These are phyloP conservation scores for Phytophthora tentaculata DNA, from an alignment of 352 stramenopile genomes.

Conservation along the genomic window DNA sequence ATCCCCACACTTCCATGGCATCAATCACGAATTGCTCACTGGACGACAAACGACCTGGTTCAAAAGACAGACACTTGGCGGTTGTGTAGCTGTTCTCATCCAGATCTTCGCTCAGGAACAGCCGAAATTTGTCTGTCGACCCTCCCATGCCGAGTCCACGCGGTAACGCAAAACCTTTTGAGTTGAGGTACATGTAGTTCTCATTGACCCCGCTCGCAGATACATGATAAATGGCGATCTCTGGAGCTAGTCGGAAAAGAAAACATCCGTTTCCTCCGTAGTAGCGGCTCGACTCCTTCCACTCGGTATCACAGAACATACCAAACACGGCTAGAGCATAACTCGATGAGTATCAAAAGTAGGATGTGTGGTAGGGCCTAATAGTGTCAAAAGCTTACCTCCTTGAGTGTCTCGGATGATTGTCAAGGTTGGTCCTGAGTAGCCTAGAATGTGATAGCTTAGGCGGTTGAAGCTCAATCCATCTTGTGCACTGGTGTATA, in stretches of 20 bases:
- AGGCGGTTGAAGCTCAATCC: slow-evolving; percentile 86
- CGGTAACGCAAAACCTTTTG: slow-evolving; percentile 78
- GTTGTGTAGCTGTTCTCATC: slow-evolving; percentile 85
- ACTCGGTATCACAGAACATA: slow-evolving; percentile 87
- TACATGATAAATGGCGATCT: slow-evolving; percentile 69
- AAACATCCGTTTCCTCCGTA: slow-evolving; percentile 87
- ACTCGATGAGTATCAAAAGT: neutral
- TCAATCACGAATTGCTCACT: slow-evolving; percentile 69
- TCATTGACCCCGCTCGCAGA: slow-evolving; percentile 49
- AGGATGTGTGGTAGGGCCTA: neutral
- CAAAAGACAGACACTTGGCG: slow-evolving; percentile 77
- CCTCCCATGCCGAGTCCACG: slow-evolving; percentile 81
- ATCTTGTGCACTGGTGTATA: slow-evolving; percentile 85
- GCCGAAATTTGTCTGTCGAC: slow-evolving; percentile 71
- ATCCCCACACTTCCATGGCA: slow-evolving; percentile 83
- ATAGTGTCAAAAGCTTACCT: slow-evolving; percentile 37
- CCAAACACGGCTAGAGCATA: slow-evolving; percentile 73
- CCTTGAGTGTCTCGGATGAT: slow-evolving; percentile 75
- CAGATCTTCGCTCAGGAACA: slow-evolving; percentile 88
- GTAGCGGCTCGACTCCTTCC: slow-evolving; percentile 82
- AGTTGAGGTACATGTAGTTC: slow-evolving; percentile 91
- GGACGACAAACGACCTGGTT: slow-evolving; percentile 63
- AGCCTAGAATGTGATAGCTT: slow-evolving; percentile 83
- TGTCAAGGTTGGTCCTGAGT: slow-evolving; percentile 72
- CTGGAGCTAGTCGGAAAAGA: slow-evolving; percentile 71